Conservation (phyloP, 2,329 filamentous ascomycete genomes). For the Verticillium isaacii region DNA sequence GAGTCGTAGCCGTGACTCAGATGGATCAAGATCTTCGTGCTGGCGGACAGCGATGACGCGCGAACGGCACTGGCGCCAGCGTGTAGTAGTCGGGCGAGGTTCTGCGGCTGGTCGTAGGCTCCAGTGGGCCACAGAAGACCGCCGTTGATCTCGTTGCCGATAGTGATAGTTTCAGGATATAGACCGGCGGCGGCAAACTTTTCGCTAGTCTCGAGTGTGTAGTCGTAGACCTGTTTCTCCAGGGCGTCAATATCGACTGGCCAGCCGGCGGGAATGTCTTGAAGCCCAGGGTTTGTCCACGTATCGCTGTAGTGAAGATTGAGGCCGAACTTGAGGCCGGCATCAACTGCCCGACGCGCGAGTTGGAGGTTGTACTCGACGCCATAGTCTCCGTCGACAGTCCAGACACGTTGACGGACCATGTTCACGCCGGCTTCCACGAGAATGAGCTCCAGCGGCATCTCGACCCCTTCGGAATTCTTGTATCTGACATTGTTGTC, state of each 20-base stretch:
- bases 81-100: neutral
- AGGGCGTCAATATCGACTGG: constrained; percentile 1
- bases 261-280: constrained; percentile 1
- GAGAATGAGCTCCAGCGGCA: neutral
- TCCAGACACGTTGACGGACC: constrained; percentile 2
- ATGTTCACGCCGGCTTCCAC: constrained; percentile 1
- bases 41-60: neutral
- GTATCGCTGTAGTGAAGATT: constrained; percentile 1
- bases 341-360: neutral
- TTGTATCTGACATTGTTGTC: neutral
- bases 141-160: constrained; percentile 2
- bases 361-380: constrained; percentile 1
- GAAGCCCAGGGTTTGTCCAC: neutral
- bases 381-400: constrained; percentile 2
- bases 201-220: neutral
- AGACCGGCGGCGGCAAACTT: neutral
- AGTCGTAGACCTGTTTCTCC: neutral
- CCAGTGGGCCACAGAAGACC: neutral
- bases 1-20: neutral
- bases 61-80: neutral
- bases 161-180: constrained; percentile 1
- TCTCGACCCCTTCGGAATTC: neutral
- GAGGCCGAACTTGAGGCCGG: neutral
- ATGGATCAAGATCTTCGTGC: neutral
- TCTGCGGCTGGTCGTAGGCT: neutral